Evolutionary conservation across 257 asterid genomes (phyloP).

Genomic region (Salvia splendens): DNA sequence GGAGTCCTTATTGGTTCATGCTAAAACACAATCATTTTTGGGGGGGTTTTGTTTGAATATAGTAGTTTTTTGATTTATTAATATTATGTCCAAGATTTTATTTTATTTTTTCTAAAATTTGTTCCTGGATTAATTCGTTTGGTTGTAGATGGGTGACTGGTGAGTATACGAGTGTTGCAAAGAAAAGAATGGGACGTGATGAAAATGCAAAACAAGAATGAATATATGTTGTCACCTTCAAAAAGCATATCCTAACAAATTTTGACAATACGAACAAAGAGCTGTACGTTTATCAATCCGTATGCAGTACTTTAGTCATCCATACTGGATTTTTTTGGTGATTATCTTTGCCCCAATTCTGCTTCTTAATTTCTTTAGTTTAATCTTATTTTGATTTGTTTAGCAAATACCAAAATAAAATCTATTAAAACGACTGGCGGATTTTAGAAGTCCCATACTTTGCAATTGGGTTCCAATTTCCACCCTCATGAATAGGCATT

Average conservation of each 20-base stretch:
- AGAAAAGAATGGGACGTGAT: not conserved
- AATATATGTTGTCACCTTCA: not conserved
- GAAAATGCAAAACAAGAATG: not conserved
- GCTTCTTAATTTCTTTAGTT: not conserved
- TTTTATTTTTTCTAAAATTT: too few species aligned
- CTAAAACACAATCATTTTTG: not conserved
- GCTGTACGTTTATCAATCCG: not conserved
- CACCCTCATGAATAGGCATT: too few species aligned
- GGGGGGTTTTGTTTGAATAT: not conserved
- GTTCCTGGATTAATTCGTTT: not conserved
- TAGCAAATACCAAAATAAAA: too few species aligned
- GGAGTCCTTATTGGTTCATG: conserved; percentile 14
- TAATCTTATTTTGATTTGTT: not conserved
- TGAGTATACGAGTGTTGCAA: not conserved
- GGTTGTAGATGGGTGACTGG: not conserved
- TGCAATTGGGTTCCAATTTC: too few species aligned
- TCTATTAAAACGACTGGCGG: too few species aligned
- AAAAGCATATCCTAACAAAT: conserved; percentile 9
- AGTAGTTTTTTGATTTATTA: too few species aligned
- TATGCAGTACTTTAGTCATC: not conserved
- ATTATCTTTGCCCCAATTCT: not conserved
- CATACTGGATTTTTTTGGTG: not conserved
- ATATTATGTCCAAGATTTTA: too few species aligned
- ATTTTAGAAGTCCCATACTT: too few species aligned
- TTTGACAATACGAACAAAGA: not conserved